Base-by-base conservation (phyloP, 176 grass and related monocot species). In the Poa annua region DNA sequence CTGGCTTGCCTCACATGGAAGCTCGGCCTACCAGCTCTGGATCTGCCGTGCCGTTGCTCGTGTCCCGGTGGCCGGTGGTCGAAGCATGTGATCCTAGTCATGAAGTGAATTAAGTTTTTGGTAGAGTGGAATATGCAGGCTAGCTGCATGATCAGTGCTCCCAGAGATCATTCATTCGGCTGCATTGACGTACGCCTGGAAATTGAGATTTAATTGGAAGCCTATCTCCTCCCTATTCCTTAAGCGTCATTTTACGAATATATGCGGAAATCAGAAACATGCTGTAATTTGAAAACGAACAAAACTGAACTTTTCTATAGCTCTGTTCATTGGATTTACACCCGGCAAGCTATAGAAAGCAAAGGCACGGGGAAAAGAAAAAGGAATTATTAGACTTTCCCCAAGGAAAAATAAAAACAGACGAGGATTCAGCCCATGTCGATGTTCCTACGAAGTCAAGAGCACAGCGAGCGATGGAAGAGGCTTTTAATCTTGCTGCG, bases 21-120 rank as follows among this genome's bases (percentile, higher is more conserved):
- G 12, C 39, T 33, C 66, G 17, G 49, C 55, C 79, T 66, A 74
- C 84, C 59, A 32, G 38, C 75, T 67, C 48, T 79, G 39, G 80
- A 86, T 90, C 84, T 75, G 74, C 29, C 38, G 2, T 77, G 64
- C 41, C 53, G 24, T 50, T 66, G 47, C 71, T 75, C 48, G 24
- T 22, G 79, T 75, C 29, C 29, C 29, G 22, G 22, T 60, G 61
- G 82, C 33, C n/a, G 61, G 32, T 62, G 63, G 51, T 11, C 33
- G 15, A 62, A 5, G 26, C 88, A 86, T 75, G 88, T 86, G 84
- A 90, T 80, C 75, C 84, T 29, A 75, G 59, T 83, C 68, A 83
- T 73, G 66, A 2, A 34, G 16, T 21, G 36, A 53, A 47, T 51
- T 38, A 24, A 52, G 35, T 74, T 65, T 63, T 19, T 11, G 5